Evolutionary conservation across 2,329 filamentous ascomycete genomes (phyloP), one percentile per base, ranked within the genome.

Genomic region (Fusarium nisikadoi): DNA sequence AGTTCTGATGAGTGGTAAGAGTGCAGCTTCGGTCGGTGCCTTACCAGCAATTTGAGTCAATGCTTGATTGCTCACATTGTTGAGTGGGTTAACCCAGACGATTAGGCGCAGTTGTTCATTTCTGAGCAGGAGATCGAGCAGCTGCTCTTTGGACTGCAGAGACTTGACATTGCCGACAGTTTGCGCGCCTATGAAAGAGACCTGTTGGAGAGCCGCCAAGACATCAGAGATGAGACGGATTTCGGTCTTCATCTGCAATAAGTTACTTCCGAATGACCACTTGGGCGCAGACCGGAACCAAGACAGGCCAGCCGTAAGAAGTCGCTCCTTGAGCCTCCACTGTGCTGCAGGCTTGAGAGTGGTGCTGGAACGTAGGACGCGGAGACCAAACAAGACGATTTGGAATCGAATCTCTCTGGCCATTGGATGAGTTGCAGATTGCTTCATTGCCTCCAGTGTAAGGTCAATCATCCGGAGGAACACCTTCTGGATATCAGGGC

Each of bases 251-350:
- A 98, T 86, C 79, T 99, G 96, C 20, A 99, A 84, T 53, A 93
- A 89, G 79, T 98, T 99, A 76, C 95, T 96, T 62, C 96, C 96
- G 81, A 96, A 98, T 0, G 96, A 97, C 95, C 96, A 99, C 73
- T 91, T 90, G 19, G 95, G 94, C 10, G 93, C 85, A 73, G 91
- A 89, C 42, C 87, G 89, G 81, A 99, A 99, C 97, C 97, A 99
- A 68, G 88, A 90, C 36, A 99, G 85, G 19, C 90, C 95, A 35
- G 94, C 94, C 10, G 94, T 95, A 41, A 99, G 81, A 56, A 97
- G 91, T 73, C 94, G 91, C 78, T 98, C 95, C 80, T 97, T 98
- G 41, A 98, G 85, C 65, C 92, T 90, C 91, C 93, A 96, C 76
- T 92, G 91, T 11, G 91, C 88, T 33, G 88, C 80, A 23, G 85